Evolutionary conservation across 1,284 basidiomycete species (phyloP), one percentile per base, ranked within the genome.

Genomic region (Malassezia nana): DNA sequence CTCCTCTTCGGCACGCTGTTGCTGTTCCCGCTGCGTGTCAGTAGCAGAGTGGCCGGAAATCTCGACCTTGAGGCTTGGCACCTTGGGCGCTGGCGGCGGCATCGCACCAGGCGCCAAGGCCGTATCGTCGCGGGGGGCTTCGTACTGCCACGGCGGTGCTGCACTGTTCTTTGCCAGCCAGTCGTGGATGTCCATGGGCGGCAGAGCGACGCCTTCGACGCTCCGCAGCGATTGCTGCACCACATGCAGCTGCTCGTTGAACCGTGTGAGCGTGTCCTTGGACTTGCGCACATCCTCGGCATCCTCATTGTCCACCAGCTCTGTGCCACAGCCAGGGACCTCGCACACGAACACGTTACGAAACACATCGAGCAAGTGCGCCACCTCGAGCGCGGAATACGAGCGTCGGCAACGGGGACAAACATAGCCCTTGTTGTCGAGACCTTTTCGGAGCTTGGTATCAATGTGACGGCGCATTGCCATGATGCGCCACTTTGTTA

Each of bases 401-500:
- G 83, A 82, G 67, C 84, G 84, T 59, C 82, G 82, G 77, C 92
- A 98, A 59, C 84, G 82, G 0, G 90, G 85, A 74, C 92, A 99
- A 46, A 94, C 82, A 75, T 92, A 98, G 10, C 92, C 94, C 75
- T 92, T 88, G 72, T 89, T 88, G 62, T 92, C 89, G 52, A 94
- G 82, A 35, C 65, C 59, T 50, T 63, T 62, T 16, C 59, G 54
- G 13, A 63, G 45, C n/a, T 57, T 50, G 46, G 44, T 43, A 55
- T 98, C 91, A 62, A 98, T 90, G 52, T 83, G 82, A 57, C 84
- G 81, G 60, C 86, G 82, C 84, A 99, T 94, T 71, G 87, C 86
- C n/a, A 89, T 87, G 56, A 98, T 83, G 31, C 90, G 81, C 87
- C 92, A 98, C 76, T 96, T 95, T 72, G 92, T 87, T 44, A 96